These are phyloP conservation scores for Amaranthus palmeri DNA, from an alignment of 148 eudicot species.

Conservation along the genomic window DNA sequence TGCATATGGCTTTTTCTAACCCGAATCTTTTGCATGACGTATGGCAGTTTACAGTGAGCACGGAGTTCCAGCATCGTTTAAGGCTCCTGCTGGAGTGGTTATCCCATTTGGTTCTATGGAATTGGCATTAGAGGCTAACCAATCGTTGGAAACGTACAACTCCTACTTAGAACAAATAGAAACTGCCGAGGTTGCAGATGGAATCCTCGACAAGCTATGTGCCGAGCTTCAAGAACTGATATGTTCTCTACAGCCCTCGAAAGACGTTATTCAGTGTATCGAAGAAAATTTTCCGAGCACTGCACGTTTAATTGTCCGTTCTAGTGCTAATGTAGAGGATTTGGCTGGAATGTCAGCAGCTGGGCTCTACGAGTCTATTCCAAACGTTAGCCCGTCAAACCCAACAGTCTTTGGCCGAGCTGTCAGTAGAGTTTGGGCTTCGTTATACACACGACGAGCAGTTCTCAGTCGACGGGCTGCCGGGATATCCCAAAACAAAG, in stretches of 20 bases:
- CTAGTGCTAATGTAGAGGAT: conserved; percentile 96
- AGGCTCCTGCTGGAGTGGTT: conserved; percentile 76
- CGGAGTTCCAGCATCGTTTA: conserved; percentile 88
- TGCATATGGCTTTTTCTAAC: conserved; percentile 1
- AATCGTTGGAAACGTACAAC: conserved; percentile 41
- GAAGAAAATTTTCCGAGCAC: conserved; percentile 41
- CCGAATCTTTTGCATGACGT: neutral
- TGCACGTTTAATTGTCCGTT: conserved; percentile 71
- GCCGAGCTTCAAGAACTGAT: conserved; percentile 54
- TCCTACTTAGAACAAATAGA: conserved; percentile 59
- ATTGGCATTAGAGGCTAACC: conserved; percentile 49
- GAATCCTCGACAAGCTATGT: conserved; percentile 67
- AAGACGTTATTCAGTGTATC: conserved; percentile 41
- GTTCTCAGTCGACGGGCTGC: conserved; percentile 83
- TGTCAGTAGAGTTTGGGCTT: conserved; percentile 80
- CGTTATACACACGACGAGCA: conserved; percentile 88
- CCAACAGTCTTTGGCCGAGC: conserved; percentile 61
- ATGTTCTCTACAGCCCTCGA: conserved; percentile 46
- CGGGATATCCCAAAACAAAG: conserved; percentile 59
- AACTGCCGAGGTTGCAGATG: conserved; percentile 63
- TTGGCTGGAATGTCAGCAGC: conserved; percentile 98
- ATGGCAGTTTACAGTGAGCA: conserved; percentile 65
- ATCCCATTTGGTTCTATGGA: conserved; percentile 92
- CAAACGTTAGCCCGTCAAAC: conserved; percentile 78
- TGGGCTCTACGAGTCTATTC: conserved; percentile 88